A percentile compares a stretch with the other conserved stretches of the same genome.
Evolutionary conservation across 2,329 filamentous ascomycete species (phyloP).

Genomic region (Lasiodiplodia theobromae): DNA sequence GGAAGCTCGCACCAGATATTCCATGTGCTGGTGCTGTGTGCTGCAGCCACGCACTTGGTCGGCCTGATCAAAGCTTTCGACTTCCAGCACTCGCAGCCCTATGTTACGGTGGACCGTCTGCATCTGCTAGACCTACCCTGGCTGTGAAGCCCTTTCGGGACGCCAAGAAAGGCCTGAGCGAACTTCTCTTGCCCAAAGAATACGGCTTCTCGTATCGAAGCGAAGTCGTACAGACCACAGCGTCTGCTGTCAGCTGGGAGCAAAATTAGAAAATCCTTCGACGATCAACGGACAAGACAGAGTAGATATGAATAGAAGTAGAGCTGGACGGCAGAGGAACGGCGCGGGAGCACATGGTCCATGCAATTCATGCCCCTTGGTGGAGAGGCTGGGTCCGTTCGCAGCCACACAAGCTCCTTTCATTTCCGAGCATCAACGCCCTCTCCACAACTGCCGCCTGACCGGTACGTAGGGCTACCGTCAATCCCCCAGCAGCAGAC

Average conservation of each 20-base stretch:
- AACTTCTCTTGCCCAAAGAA: not conserved
- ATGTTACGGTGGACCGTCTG: constrained; percentile 13
- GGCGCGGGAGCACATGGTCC: not conserved
- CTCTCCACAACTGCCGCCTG: constrained; percentile 17
- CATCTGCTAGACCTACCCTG: constrained; percentile 12
- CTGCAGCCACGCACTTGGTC: constrained; percentile 80
- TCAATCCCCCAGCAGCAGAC: constrained; percentile 21
- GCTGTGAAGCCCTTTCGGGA: constrained; percentile 1
- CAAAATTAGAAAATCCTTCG: not conserved
- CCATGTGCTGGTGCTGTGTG: constrained; percentile 85
- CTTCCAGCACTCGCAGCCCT: constrained; percentile 69
- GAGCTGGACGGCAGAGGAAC: not conserved
- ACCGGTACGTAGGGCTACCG: constrained; percentile 2
- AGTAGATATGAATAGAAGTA: constrained; percentile 19
- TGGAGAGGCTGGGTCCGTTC: not conserved
- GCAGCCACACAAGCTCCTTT: constrained; percentile 10
- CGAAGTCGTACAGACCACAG: not conserved
- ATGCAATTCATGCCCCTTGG: constrained; percentile 20
- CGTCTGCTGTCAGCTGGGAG: not conserved
- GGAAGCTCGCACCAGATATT: constrained; percentile 97
- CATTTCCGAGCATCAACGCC: constrained; percentile 20
- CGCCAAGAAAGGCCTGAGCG: not conserved
- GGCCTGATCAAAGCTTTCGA: constrained; percentile 87
- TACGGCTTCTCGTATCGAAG: not conserved
- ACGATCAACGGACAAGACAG: not conserved